Percentiles rank a stretch among this genome's conserved stretches.
These are phyloP conservation scores for Canavalia ensiformis DNA, from an alignment of 306 rosid species.

Conservation along the genomic window DNA sequence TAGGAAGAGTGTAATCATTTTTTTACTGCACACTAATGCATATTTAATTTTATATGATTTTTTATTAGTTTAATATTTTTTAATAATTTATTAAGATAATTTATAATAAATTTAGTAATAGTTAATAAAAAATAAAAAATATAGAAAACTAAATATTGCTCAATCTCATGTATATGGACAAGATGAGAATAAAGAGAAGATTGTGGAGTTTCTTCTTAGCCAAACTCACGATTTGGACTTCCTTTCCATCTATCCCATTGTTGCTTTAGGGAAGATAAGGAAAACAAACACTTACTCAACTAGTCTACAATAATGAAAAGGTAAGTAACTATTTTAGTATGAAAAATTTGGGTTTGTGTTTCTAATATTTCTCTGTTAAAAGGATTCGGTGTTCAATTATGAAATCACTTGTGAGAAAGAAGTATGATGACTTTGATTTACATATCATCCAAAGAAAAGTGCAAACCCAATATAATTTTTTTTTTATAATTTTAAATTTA, in stretches of 20 bases:
- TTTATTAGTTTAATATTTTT: too few species aligned
- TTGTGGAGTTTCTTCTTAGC: background rate
- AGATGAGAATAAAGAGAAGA: background rate
- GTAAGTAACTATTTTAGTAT: background rate
- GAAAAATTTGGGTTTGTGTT: conserved; percentile 20
- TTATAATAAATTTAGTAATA: too few species aligned
- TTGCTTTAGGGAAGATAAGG: background rate
- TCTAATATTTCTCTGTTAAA: background rate
- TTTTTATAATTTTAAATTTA: too few species aligned
- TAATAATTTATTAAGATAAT: too few species aligned
- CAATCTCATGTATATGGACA: background rate
- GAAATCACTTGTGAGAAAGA: background rate
- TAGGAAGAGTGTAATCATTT: too few species aligned
- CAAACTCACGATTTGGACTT: background rate
- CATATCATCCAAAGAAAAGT: background rate
- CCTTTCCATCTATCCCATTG: background rate
- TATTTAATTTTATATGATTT: too few species aligned
- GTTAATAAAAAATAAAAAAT: too few species aligned
- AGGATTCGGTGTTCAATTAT: conserved; percentile 9
- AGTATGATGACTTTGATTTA: background rate
- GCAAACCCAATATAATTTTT: background rate
- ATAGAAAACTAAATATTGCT: background rate
- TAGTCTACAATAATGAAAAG: conserved; percentile 1
- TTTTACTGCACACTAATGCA: too few species aligned
- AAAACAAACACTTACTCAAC: background rate